Evolutionary conservation across 257 asterid genomes (phyloP), one percentile per base, ranked within the genome.

Genomic region (Nicotiana knightiana): DNA sequence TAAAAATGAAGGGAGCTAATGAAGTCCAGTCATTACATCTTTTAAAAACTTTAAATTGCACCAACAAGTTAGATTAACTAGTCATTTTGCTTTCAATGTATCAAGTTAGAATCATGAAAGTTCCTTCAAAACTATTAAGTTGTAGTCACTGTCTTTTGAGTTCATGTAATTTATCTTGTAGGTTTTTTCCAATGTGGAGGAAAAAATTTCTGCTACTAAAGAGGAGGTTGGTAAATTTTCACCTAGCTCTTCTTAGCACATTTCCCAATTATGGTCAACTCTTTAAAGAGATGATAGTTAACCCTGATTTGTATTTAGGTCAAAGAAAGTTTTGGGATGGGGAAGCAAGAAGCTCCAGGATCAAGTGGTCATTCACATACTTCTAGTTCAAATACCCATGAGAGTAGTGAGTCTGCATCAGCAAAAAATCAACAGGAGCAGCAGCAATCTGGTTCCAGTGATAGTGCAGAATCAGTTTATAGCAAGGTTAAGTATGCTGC

Each of bases 171-270:
- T 82, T 71, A 75, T 81, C 86, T 85, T 30, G 28, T 66, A 96
- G 99, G 98, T 93, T 81, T 91, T 84, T 88, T 90, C 97, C 64
- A 89, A 89, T 58, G 91, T 94, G 83, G 99, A 89, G 89, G 98
- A 86, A 87, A 94, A 88, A 83, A 89, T 96, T 73, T 88, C 93
- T 18, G 87, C 97, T 78, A 96, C 99, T 65, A 96, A 93, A 87
- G 92, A 87, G 51, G 98, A 96, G 99, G 99, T 96, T 71, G 77
- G 90, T 83, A 57, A 84, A 77, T 26, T 81, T 85, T 76, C 73
- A 37, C 68, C 13, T 81, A 78, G 73, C 51, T 83, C 57, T 77
- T 28, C 8, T 33, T 55, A 21, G 43, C 6, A 18, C 16, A 35
- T 76, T 61, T 17, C 61, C 67, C 12, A 15, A 77, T 9, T 51